Percentiles rank a stretch among this genome's conserved stretches.
These are phyloP conservation scores for Galeopsis tetrahit DNA, from an alignment of 257 asterid genomes.

Conservation along the genomic window DNA sequence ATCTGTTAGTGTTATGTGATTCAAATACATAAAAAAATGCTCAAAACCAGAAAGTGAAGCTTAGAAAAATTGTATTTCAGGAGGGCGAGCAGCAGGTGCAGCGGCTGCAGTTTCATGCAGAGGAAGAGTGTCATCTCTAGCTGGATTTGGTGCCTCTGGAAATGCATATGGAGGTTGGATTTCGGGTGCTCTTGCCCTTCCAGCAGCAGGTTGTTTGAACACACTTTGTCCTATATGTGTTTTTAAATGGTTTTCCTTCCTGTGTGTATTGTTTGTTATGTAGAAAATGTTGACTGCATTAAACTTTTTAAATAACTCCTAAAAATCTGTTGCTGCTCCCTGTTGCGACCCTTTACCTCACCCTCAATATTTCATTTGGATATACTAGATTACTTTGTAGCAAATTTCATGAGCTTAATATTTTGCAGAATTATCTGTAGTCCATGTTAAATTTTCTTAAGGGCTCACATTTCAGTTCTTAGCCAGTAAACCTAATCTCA, in stretches of 20 bases:
- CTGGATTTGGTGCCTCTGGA: conserved; percentile 60
- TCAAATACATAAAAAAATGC: neutral
- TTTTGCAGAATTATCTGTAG: conserved; percentile 8
- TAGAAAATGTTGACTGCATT: neutral
- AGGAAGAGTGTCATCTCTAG: conserved; percentile 67
- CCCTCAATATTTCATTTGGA: neutral
- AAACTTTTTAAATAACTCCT: neutral
- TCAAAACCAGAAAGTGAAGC: conserved; percentile 26
- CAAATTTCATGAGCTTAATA: conserved; percentile 2
- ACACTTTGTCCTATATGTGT: neutral
- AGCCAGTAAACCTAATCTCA: neutral
- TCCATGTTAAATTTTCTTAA: neutral
- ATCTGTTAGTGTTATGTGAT: conserved; percentile 8
- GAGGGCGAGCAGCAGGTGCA: conserved; percentile 82
- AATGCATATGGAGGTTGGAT: conserved; percentile 72
- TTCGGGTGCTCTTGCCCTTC: conserved; percentile 74
- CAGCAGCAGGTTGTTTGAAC: conserved; percentile 79
- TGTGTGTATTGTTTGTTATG: conserved; percentile 25
- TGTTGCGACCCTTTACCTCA: neutral
- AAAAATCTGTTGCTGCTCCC: neutral
- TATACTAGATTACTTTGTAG: neutral
- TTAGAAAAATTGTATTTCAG: conserved; percentile 40
- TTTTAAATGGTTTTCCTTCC: conserved; percentile 15
- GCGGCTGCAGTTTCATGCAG: conserved; percentile 70
- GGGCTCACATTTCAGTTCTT: conserved; percentile 7